A percentile compares a stretch with the other conserved stretches of the same genome.
Evolutionary conservation across 75 land plant genomes (phyloP).

Genomic region (Pinus albicaulis): DNA sequence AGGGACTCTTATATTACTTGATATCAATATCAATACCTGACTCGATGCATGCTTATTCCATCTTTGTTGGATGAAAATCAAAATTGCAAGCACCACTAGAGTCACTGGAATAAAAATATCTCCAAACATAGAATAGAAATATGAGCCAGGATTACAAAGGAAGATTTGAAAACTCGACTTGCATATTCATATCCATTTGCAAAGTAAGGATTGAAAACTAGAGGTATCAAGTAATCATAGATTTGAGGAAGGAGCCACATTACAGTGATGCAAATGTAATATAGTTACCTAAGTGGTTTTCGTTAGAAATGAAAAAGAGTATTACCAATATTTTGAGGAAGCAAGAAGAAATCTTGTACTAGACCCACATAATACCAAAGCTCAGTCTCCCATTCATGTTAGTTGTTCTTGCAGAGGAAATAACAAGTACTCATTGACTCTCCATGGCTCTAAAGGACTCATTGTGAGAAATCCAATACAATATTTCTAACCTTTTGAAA

Average conservation of each 20-base stretch:
- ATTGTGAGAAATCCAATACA: constrained; percentile 46
- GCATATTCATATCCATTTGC: too few relatives aligned
- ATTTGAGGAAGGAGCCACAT: too few relatives aligned
- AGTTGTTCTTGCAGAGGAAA: constrained; percentile 14
- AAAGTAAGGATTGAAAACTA: too few relatives aligned
- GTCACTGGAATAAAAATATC: constrained; percentile 43
- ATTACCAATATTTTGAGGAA: too few relatives aligned
- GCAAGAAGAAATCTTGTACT: too few relatives aligned
- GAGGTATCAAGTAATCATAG: too few relatives aligned
- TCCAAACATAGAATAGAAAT: too few relatives aligned
- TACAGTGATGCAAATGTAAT: constrained; percentile 61
- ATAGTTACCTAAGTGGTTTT: too few relatives aligned
- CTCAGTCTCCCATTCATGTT: constrained; percentile 17
- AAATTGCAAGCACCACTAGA: constrained; percentile 36
- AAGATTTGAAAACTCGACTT: too few relatives aligned
- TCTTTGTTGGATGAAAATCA: constrained; percentile 62
- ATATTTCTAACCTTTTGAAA: constrained; percentile 72
- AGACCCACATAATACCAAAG: constrained; percentile 56
- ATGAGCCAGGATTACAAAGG: constrained; percentile 44
- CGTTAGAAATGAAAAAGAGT: too few relatives aligned
- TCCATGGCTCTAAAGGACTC: constrained; percentile 38
- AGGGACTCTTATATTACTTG: constrained; percentile 27
- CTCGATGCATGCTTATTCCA: constrained; percentile 39
- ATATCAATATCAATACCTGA: constrained; percentile 18
- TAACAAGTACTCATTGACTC: constrained; percentile 35